Percentiles rank a stretch among this genome's conserved stretches.
Evolutionary conservation across 108 stramenopile genomes (phyloP).

Genomic region (Fragilaria crotonensis): DNA sequence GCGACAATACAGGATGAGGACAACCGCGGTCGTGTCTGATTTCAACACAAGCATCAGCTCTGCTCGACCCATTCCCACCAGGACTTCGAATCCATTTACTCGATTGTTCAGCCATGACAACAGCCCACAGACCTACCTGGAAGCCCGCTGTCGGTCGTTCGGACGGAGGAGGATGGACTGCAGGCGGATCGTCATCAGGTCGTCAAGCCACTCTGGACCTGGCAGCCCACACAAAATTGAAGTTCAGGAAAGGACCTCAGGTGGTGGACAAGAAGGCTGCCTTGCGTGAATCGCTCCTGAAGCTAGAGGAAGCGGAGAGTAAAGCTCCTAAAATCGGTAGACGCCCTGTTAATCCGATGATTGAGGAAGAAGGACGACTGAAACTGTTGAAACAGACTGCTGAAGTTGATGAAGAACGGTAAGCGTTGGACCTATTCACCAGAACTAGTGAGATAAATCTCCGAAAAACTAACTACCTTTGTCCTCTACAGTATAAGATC

Average conservation of each 20-base stretch:
- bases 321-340: constrained; percentile 25
- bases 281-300: constrained; percentile 62
- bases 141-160: constrained; percentile 87
- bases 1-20: too few relatives aligned
- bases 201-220: constrained; percentile 47
- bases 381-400: constrained; percentile 73
- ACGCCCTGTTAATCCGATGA: constrained; percentile 26
- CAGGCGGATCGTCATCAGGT: constrained; percentile 60
- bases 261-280: constrained; percentile 51
- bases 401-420: constrained; percentile 65
- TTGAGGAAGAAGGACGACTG: constrained; percentile 56
- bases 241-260: constrained; percentile 59
- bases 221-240: constrained; percentile 81
- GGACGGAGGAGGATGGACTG: constrained; percentile 78
- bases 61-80: too few relatives aligned
- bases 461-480: too few relatives aligned
- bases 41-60: too few relatives aligned
- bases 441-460: too few relatives aligned
- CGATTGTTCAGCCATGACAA: too few relatives aligned
- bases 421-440: too few relatives aligned
- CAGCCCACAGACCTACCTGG: constrained; percentile 90
- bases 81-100: too few relatives aligned
- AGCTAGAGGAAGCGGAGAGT: constrained; percentile 70
- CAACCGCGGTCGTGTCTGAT: too few relatives aligned
- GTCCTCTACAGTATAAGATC: constrained; percentile 25